phyloP scores from a whole-genome alignment of 345 rosid species.

The Crucihimalaya himalaica region DNA sequence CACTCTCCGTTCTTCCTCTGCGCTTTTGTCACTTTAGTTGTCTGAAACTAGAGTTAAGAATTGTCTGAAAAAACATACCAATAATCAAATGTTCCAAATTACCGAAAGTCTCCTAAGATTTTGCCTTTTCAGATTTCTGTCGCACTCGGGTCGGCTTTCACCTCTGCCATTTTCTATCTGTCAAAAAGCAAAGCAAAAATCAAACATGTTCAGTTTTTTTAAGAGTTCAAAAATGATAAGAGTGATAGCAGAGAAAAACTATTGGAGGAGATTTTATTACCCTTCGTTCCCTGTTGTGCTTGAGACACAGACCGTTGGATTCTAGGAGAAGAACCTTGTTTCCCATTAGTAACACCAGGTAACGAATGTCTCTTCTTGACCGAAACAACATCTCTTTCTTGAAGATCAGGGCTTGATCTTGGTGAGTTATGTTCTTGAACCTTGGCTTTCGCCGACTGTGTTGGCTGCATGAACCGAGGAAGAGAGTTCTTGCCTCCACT shows the following conservation, averaged over 20 bases:
- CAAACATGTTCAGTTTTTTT: not conserved
- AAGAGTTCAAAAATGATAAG: not conserved
- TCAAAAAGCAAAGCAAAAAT: slow-evolving; percentile 18
- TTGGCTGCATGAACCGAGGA: slow-evolving; percentile 97
- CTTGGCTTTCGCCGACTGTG: slow-evolving; percentile 94
- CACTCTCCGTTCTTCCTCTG: slow-evolving; percentile 22
- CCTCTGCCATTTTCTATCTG: slow-evolving; percentile 96
- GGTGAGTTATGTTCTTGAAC: slow-evolving; percentile 77
- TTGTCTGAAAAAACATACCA: slow-evolving; percentile 27
- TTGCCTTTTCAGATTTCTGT: slow-evolving; percentile 1
- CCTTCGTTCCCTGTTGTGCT: slow-evolving; percentile 65
- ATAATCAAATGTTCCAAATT: slow-evolving; percentile 21
- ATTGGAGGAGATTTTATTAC: slow-evolving; percentile 37
- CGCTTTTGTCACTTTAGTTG: slow-evolving; percentile 21
- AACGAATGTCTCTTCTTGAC: slow-evolving; percentile 87
- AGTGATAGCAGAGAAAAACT: not conserved
- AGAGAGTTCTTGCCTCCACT: slow-evolving; percentile 66
- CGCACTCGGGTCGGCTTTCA: slow-evolving; percentile 14
- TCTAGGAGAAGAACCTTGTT: slow-evolving; percentile 89
- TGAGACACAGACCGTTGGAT: slow-evolving; percentile 68
- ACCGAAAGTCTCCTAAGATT: slow-evolving; percentile 5
- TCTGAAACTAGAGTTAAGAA: slow-evolving; percentile 37
- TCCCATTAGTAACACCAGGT: slow-evolving; percentile 78
- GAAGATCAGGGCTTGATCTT: slow-evolving; percentile 90
- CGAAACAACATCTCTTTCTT: slow-evolving; percentile 62